phyloP scores from a whole-genome alignment of 768 basidiomycete species.

The Boletus eberwhitei region DNA sequence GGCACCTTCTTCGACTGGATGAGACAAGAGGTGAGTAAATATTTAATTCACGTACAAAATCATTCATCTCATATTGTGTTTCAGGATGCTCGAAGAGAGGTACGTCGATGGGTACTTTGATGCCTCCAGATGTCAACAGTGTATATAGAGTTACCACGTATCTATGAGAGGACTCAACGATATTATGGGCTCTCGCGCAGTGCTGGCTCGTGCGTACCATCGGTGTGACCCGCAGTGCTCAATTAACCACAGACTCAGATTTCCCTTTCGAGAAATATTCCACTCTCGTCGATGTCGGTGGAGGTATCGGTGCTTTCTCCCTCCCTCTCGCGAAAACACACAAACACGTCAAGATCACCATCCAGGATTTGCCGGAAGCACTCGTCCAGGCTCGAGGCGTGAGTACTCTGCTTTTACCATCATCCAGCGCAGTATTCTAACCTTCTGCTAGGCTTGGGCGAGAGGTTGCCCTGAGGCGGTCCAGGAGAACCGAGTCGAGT shows the following conservation, averaged over 20 bases:
- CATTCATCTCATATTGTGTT: neutral
- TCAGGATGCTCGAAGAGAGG: conserved; percentile 22
- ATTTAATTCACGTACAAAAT: neutral
- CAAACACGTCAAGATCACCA: conserved; percentile 29
- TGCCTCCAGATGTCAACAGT: neutral
- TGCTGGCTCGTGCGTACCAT: conserved; percentile 18
- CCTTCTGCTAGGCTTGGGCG: conserved; percentile 20
- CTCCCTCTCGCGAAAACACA: conserved; percentile 28
- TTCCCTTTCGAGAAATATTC: conserved; percentile 32
- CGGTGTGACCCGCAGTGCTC: neutral
- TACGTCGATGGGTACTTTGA: neutral
- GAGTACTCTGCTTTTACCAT: neutral
- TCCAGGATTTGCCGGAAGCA: conserved; percentile 31
- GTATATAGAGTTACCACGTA: conserved; percentile 18
- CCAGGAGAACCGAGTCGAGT: conserved; percentile 24
- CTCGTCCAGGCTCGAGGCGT: conserved; percentile 22
- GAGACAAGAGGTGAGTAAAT: conserved; percentile 16
- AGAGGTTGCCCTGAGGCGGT: conserved; percentile 25
- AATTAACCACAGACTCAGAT: conserved; percentile 12
- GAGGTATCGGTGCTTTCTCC: conserved; percentile 32
- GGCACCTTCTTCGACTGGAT: conserved; percentile 28
- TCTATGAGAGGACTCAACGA: conserved; percentile 23
- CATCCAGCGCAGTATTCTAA: neutral
- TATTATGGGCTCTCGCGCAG: conserved; percentile 26
- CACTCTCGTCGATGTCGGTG: conserved; percentile 34